Conservation (phyloP, 176 grass and related monocot genomes). For the Urochloa ruziziensis region DNA sequence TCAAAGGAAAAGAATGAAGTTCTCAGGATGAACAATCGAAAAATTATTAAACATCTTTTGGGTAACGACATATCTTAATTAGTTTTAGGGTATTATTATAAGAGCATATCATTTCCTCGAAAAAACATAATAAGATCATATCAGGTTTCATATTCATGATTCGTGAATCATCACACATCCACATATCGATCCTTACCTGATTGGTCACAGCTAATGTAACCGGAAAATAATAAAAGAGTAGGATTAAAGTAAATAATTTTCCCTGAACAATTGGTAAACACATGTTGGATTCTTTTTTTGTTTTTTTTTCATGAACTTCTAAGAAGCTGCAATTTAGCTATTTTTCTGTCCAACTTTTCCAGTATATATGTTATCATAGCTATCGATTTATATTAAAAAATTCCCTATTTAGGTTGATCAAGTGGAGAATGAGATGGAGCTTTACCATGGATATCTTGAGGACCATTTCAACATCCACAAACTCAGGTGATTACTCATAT, state of each 20-base stretch:
- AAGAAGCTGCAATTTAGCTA: neutral
- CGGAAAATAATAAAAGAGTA: too few species aligned
- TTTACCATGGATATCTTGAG: conserved; percentile 47
- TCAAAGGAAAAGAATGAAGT: neutral
- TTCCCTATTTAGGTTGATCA: neutral
- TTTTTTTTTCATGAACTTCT: neutral
- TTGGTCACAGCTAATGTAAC: neutral
- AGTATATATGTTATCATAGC: neutral
- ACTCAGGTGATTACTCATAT: conserved; percentile 46
- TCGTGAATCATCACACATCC: neutral
- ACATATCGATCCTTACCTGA: neutral
- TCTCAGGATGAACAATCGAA: neutral
- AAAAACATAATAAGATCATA: conserved; percentile 18
- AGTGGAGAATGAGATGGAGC: conserved; percentile 41
- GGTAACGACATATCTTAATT: conserved; percentile 1
- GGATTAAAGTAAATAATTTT: neutral
- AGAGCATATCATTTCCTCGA: neutral
- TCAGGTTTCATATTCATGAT: conserved; percentile 3
- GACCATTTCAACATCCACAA: conserved; percentile 47
- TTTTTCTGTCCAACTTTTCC: neutral
- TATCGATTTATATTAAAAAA: neutral
- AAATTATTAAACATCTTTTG: neutral
- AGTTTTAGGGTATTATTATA: neutral
- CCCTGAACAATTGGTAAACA: neutral
- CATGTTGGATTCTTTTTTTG: neutral